Evolutionary conservation across 805 yeast genomes (phyloP).

Genomic region (Starmerella bacillaris): DNA sequence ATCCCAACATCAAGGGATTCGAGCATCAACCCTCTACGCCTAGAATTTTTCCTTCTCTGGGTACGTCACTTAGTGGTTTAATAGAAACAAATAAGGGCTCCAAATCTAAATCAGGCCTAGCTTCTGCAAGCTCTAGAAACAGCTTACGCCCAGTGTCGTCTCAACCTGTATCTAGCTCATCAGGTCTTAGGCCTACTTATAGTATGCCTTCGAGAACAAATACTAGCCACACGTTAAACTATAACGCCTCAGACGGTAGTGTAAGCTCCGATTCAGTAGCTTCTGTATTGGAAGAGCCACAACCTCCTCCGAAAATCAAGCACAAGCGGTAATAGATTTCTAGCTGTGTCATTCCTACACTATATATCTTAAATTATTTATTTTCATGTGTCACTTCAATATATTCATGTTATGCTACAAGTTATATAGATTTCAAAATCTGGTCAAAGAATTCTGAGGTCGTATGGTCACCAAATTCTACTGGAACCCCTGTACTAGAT

Average conservation of each 20-base stretch:
- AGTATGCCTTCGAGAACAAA: no score
- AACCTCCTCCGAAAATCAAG: constrained; percentile 1
- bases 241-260: no score
- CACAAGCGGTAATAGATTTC: not conserved
- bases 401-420: not conserved
- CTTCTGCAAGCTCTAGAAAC: not conserved
- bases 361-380: not conserved
- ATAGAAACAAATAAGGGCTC: no score
- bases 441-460: not conserved
- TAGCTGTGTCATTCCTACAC: not conserved
- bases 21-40: constrained; percentile 8
- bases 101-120: no score
- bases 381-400: not conserved
- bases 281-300: not conserved
- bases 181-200: no score
- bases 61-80: no score
- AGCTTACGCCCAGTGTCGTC: not conserved
- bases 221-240: no score
- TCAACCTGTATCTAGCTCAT: not conserved
- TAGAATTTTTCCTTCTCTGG: not conserved
- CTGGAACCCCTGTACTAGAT: constrained; percentile 1
- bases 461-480: constrained; percentile 6
- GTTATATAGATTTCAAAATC: no score
- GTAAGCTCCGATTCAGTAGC: not conserved
- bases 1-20: constrained; percentile 16